A percentile compares a stretch with the other conserved stretches of the same genome.
Conservation (phyloP, 306 rosid species). For the Oxytropis ochrocephala region DNA sequence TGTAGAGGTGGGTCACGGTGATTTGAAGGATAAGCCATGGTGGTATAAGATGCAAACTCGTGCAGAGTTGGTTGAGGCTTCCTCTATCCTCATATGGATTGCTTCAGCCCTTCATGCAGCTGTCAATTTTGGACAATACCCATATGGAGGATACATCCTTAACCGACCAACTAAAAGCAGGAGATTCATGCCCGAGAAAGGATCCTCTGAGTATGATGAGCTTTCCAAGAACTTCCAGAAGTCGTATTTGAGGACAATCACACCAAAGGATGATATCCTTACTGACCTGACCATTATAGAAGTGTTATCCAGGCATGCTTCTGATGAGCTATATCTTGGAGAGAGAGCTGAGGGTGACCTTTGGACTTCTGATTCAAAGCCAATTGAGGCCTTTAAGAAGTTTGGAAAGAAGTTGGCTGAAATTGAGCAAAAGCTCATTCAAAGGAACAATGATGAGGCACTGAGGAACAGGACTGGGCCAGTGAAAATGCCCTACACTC, state of each 20-base stretch:
- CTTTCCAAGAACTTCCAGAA: constrained; percentile 34
- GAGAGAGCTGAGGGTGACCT: constrained; percentile 26
- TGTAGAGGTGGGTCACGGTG: constrained; percentile 52
- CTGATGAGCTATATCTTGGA: constrained; percentile 55
- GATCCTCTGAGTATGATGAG: constrained; percentile 49
- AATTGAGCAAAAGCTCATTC: constrained; percentile 18
- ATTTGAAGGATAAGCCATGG: constrained; percentile 45
- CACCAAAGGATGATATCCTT: constrained; percentile 42
- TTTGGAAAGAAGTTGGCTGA: constrained; percentile 20
- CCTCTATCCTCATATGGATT: constrained; percentile 53
- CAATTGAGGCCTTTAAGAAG: constrained; percentile 25
- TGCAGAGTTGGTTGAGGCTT: constrained; percentile 31
- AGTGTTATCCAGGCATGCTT: constrained; percentile 53
- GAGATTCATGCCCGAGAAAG: constrained; percentile 47
- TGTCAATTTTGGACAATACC: constrained; percentile 61
- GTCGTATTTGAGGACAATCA: constrained; percentile 45
- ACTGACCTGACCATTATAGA: constrained; percentile 51
- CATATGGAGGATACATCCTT: constrained; percentile 62
- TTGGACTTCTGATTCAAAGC: constrained; percentile 19
- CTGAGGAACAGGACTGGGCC: constrained; percentile 55
- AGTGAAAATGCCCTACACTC: constrained; percentile 57
- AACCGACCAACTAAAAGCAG: constrained; percentile 61
- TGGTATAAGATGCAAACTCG: constrained; percentile 46
- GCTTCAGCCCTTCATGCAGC: constrained; percentile 73
- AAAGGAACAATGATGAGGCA: constrained; percentile 23